Base-by-base conservation (phyloP, 768 basidiomycete genomes). In the Podaxis sp. region DNA sequence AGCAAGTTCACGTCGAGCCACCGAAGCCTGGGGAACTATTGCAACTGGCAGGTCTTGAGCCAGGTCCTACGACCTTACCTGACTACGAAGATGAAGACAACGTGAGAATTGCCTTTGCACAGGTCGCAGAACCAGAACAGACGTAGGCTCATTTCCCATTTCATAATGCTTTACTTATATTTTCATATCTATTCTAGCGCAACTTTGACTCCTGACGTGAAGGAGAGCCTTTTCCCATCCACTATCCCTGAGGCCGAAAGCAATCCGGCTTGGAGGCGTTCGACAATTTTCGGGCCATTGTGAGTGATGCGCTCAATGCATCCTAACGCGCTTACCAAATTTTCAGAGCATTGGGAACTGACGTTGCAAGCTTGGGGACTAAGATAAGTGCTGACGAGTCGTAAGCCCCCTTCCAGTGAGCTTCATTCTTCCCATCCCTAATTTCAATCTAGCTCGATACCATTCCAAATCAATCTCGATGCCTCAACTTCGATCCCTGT, bases 241-340 rank as follows among this genome's bases (percentile, higher is more conserved):
- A 66, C 69, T 36, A 64, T 68, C 36, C 53, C 64, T 38, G 62
- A 65, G 11, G 48, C 66, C 17, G 30, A 64, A 19, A 57, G 58
- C 3, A 55, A 54, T 22, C 58, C 62, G 3, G 68, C 70, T 7
- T 85, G 83, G 74, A 82, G 76, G 63, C 74, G 75, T 40, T 77
- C 83, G n/a, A 88, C 87, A 0, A 89, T 89, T 28, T 89, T 89
- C 66, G 87, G 86, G 22, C 84, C 86, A 57, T 70, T 88, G 88
- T 88, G 59, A 67, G 87, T 76, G 13, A 24, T 51, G 12, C 12
- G 22, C 26, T 24, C 7, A 28, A 7, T 15, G 49, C 26, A 51
- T 51, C 28, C 39, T 24, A 15, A 36, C 39, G 63, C 24, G 28
- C 52, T 64, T 60, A 46, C 64, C 36, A 65, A 46, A 44, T 15